Conservation (phyloP, 177 flowering plant genomes). For the Vitis hybrid region DNA sequence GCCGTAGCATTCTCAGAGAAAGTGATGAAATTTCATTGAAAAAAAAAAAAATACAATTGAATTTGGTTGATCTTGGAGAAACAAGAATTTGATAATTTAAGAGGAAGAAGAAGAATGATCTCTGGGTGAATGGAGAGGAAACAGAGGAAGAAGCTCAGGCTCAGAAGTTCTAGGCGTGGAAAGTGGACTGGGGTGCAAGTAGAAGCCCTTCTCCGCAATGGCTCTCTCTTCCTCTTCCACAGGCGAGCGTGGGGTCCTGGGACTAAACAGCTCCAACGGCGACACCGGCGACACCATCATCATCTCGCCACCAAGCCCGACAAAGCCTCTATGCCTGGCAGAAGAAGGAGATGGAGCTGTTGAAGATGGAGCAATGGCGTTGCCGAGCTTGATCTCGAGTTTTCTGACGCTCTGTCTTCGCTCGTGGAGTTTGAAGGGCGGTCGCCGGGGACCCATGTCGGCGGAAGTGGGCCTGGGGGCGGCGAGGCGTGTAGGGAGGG, state of each 20-base stretch:
- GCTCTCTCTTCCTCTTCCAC: constrained; percentile 45
- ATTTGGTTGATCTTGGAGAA: too few species aligned
- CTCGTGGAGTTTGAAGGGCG: constrained; percentile 66
- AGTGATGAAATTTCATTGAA: too few species aligned
- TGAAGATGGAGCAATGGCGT: background rate
- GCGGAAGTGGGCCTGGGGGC: constrained; percentile 11
- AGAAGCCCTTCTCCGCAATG: constrained; percentile 65
- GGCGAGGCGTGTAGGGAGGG: constrained; percentile 20
- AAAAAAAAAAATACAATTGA: too few species aligned
- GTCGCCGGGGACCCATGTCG: constrained; percentile 37
- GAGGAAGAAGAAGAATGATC: constrained; percentile 10
- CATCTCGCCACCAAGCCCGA: constrained; percentile 13
- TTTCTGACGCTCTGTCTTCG: constrained; percentile 53
- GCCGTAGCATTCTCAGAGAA: too few species aligned
- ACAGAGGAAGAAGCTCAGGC: constrained; percentile 63
- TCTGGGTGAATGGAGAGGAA: constrained; percentile 64
- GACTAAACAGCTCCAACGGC: constrained; percentile 49
- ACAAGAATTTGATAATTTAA: background rate
- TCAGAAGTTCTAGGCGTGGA: constrained; percentile 47
- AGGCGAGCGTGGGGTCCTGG: constrained; percentile 33
- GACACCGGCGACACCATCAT: constrained; percentile 57
- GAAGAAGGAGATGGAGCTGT: background rate
- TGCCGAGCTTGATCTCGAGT: constrained; percentile 49
- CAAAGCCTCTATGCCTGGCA: constrained; percentile 6
- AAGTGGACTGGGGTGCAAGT: constrained; percentile 54